A percentile compares a stretch with the other conserved stretches of the same genome.
Conservation (phyloP, 2,329 filamentous ascomycete species). For the Talaromyces sp. region DNA sequence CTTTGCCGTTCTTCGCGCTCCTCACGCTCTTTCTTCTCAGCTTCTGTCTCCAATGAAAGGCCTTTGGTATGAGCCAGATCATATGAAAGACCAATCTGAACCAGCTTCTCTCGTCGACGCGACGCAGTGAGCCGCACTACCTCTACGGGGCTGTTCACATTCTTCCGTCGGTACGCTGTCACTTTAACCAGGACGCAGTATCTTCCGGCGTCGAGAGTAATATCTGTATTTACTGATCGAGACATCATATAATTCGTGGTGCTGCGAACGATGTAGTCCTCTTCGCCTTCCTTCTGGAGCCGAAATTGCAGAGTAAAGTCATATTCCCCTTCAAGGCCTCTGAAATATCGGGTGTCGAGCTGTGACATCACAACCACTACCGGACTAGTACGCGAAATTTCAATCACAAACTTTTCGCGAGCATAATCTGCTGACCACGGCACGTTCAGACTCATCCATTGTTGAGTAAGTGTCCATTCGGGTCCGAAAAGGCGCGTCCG, state of each 20-base stretch:
- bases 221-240: conserved; percentile 72
- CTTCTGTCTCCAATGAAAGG: conserved; percentile 33
- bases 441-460: conserved; percentile 59
- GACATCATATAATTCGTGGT: conserved; percentile 60
- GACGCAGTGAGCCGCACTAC: conserved; percentile 64
- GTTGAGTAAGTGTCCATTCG: conserved; percentile 59
- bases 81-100: conserved; percentile 46
- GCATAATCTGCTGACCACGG: conserved; percentile 61
- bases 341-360: conserved; percentile 60
- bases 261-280: conserved; percentile 58
- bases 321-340: conserved; percentile 56
- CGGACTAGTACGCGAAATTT: conserved; percentile 50
- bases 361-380: conserved; percentile 57
- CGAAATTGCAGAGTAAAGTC: conserved; percentile 57
- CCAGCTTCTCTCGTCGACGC: conserved; percentile 66
- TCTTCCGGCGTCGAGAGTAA: conserved; percentile 68
- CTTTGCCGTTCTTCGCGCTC: conserved; percentile 36
- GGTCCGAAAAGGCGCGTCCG: conserved; percentile 58
- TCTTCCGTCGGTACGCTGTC: conserved; percentile 57
- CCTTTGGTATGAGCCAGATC: conserved; percentile 48
- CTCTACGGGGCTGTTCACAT: conserved; percentile 59
- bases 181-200: conserved; percentile 76
- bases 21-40: conserved; percentile 33
- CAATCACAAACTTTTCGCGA: conserved; percentile 57
- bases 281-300: conserved; percentile 57